phyloP scores from a whole-genome alignment of 805 yeast genomes.

The Myxozyma neotropica region DNA sequence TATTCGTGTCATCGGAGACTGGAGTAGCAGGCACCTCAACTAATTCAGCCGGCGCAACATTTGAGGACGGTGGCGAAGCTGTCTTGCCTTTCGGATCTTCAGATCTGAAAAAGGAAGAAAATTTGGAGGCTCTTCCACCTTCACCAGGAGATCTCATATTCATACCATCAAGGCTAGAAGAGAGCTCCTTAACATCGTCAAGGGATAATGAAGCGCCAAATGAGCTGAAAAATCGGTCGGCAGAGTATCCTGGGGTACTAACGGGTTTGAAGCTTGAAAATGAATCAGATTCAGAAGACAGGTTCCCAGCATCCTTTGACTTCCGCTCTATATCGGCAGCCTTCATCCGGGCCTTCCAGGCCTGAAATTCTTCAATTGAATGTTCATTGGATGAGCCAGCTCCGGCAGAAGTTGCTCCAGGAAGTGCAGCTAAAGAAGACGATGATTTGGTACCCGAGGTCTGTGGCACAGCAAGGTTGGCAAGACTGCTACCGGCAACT shows the following conservation, averaged over 20 bases:
- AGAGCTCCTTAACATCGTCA: conserved; percentile 24
- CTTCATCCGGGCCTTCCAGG: conserved; percentile 41
- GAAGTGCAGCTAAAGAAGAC: neutral
- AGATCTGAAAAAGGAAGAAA: conserved; percentile 31
- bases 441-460: neutral
- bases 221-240: conserved; percentile 21
- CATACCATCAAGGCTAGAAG: conserved; percentile 1
- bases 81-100: conserved; percentile 10
- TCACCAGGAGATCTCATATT: conserved; percentile 10
- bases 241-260: neutral
- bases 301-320: conserved; percentile 2
- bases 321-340: conserved; percentile 32
- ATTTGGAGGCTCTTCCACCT: conserved; percentile 27
- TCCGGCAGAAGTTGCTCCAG: neutral
- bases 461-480: conserved; percentile 7
- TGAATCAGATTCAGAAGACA: neutral
- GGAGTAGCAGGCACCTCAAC: neutral
- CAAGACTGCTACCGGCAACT: conserved; percentile 14
- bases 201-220: conserved; percentile 8
- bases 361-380: conserved; percentile 40
- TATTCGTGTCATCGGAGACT: neutral
- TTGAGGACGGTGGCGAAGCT: neutral
- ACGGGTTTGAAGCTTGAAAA: neutral
- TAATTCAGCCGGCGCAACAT: neutral
- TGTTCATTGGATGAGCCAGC: conserved; percentile 21